These are phyloP conservation scores for Phalaenopsis equestris DNA, from an alignment of 106 monocot genomes.

Conservation along the genomic window DNA sequence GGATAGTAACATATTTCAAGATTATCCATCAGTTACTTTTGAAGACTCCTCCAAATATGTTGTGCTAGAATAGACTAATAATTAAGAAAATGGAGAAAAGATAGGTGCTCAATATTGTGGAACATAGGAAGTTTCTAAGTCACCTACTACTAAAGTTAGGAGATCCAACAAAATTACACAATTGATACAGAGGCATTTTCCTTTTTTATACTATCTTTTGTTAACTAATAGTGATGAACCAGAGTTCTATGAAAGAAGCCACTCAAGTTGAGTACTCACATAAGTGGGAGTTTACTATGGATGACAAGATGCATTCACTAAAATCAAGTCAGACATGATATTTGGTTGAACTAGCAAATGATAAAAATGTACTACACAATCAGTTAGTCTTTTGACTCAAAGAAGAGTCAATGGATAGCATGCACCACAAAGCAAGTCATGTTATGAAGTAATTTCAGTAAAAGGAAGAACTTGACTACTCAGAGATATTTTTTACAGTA, in stretches of 20 bases:
- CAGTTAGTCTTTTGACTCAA: background rate
- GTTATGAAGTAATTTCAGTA: background rate
- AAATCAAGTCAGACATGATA: background rate
- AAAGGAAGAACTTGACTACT: background rate
- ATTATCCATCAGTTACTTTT: too few relatives aligned
- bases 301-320: background rate
- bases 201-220: background rate
- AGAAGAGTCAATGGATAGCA: background rate
- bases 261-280: background rate
- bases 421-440: background rate
- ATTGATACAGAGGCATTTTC: background rate
- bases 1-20: too few relatives aligned
- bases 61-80: too few relatives aligned
- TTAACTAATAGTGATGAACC: background rate
- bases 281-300: background rate
- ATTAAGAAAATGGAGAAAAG: too few relatives aligned
- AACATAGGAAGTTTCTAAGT: too few relatives aligned
- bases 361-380: background rate
- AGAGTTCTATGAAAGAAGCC: background rate
- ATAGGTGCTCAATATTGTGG: too few relatives aligned
- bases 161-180: background rate
- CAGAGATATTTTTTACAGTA: background rate
- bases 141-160: background rate
- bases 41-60: too few relatives aligned
- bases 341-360: too few relatives aligned